Evolutionary conservation across 768 basidiomycete genomes (phyloP), one percentile per base, ranked within the genome.

Genomic region (Postia placenta): DNA sequence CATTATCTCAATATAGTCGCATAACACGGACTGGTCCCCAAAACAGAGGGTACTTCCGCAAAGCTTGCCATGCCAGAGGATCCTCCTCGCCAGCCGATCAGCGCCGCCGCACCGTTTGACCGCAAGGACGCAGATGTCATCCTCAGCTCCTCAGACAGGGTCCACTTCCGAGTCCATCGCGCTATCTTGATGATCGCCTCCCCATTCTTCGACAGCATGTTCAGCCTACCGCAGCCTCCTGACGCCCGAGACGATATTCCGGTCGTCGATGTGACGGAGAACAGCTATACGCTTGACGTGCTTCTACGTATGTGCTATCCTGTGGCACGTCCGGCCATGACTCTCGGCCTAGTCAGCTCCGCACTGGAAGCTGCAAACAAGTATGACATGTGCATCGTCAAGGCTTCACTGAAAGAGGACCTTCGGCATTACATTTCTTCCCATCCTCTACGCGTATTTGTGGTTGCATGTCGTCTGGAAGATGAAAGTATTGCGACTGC

Each of bases 151-250:
- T 75, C 76, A 45, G 80, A 81, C 56, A 59, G 61, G 26, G 64
- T 69, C 51, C 62, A 69, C 47, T 81, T 80, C 59, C 71, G 70
- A 49, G 71, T 75, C 38, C 75, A 75, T 69, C 77, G 74, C 53
- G 55, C 74, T 28, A 67, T 81, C 47, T 64, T 83, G 15, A 70
- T 76, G 15, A 60, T 79, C 25, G 74, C 79, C 1, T 83, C 81
- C n/a, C 70, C 80, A 4, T 76, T 82, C 60, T 81, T 83, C 53
- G 67, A 67, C 42, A 70, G 71, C 50, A 74, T 80, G 65, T 77
- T 83, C 56, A 68, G 72, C 11, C 62, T 81, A 27, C 79, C 80
- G 22, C 63, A 66, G 20, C 30, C 45, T n/a, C n/a, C n/a, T n/a
- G 11, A 12, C 45, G 11, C 12, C 44, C 17, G 15, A 20, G 45